These are phyloP conservation scores for Barnettozyma californica DNA, from an alignment of 805 yeast genomes.

Conservation along the genomic window DNA sequence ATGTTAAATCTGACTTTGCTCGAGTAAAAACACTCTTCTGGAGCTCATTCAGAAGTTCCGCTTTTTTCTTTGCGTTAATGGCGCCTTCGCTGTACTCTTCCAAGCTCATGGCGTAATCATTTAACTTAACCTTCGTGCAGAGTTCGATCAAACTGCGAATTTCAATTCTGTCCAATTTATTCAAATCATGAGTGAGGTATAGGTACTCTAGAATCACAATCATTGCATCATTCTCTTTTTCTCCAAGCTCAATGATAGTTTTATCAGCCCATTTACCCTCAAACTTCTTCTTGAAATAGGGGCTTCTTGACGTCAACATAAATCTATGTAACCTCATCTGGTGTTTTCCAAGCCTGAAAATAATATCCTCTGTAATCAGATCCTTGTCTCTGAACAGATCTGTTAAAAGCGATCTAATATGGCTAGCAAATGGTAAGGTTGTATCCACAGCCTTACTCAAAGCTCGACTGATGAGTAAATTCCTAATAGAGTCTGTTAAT, in stretches of 20 bases:
- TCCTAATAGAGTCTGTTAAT: slow-evolving; percentile 57
- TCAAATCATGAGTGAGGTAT: slow-evolving; percentile 36
- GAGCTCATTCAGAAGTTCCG: slow-evolving; percentile 28
- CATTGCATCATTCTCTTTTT: slow-evolving; percentile 21
- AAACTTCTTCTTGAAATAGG: slow-evolving; percentile 26
- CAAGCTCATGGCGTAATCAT: slow-evolving; percentile 33
- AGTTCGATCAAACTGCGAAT: slow-evolving; percentile 22
- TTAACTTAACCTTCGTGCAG: slow-evolving; percentile 33
- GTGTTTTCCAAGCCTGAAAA: slow-evolving; percentile 17
- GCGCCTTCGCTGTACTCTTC: slow-evolving; percentile 25
- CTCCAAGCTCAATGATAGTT: slow-evolving; percentile 16
- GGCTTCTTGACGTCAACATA: slow-evolving; percentile 35
- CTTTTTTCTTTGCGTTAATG: slow-evolving; percentile 26
- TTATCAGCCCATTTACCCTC: slow-evolving; percentile 21
- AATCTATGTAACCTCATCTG: slow-evolving; percentile 33
- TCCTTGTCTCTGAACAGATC: slow-evolving; percentile 8
- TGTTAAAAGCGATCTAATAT: slow-evolving; percentile 44
- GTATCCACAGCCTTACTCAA: slow-evolving; percentile 63
- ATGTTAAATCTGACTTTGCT: slow-evolving; percentile 19
- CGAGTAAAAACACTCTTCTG: slow-evolving; percentile 17
- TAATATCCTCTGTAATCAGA: slow-evolving; percentile 19
- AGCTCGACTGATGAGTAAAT: slow-evolving; percentile 52
- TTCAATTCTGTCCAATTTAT: slow-evolving; percentile 30
- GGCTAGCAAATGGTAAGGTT: slow-evolving; percentile 69
- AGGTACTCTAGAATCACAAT: slow-evolving; percentile 28